phyloP scores from a whole-genome alignment of 208 protist species.

The Histomonas meleagridis region DNA sequence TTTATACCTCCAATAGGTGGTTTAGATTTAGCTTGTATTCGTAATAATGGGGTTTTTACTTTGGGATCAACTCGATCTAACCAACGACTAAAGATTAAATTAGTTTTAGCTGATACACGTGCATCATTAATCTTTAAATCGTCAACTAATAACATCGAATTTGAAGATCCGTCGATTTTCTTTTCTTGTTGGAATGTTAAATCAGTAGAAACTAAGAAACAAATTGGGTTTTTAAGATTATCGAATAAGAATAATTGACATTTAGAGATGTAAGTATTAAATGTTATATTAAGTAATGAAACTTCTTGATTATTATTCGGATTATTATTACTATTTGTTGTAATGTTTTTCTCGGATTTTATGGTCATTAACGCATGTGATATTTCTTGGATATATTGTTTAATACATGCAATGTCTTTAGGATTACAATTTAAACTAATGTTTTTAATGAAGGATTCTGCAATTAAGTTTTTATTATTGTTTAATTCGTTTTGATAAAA shows the following conservation, averaged over 20 bases:
- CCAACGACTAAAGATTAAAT: neutral
- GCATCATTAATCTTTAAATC: neutral
- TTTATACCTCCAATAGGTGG: neutral
- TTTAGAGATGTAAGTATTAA: no score
- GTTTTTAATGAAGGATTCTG: neutral
- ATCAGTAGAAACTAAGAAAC: neutral
- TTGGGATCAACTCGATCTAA: neutral
- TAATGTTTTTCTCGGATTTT: neutral
- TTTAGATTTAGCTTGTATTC: neutral
- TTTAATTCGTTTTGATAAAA: no score
- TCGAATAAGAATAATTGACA: neutral
- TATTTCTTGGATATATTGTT: neutral
- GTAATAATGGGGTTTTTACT: neutral
- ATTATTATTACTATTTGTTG: neutral
- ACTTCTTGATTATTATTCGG: neutral
- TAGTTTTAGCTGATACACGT: neutral
- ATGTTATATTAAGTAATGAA: neutral
- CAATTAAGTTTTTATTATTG: no score
- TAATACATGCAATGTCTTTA: conserved; percentile 10
- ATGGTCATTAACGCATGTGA: neutral
- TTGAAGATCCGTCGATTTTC: no score
- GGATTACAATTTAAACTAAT: neutral
- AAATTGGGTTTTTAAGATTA: neutral
- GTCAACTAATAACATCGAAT: neutral
- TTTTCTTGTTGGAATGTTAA: neutral